Evolutionary conservation across 306 rosid species (phyloP).

Genomic region (Malus sylvestris): DNA sequence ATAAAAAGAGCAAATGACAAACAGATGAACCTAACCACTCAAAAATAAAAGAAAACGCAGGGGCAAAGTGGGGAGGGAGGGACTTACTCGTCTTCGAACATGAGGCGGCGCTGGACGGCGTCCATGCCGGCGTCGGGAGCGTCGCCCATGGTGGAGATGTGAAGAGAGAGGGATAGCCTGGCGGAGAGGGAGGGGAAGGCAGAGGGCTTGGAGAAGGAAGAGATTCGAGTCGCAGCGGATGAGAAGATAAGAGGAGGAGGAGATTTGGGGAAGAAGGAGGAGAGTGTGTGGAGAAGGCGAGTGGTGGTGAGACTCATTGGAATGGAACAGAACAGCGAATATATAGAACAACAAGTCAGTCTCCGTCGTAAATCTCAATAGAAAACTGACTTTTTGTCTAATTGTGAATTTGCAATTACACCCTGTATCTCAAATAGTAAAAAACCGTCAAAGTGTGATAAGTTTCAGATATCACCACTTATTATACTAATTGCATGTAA

Average conservation of each 20-base stretch:
- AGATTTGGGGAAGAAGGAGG: background rate
- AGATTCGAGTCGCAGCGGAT: background rate
- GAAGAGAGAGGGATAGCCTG: constrained; percentile 25
- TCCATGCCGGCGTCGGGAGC: constrained; percentile 77
- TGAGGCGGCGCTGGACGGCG: constrained; percentile 96
- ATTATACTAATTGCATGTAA: too few relatives aligned
- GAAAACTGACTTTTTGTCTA: background rate
- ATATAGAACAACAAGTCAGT: background rate
- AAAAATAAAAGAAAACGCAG: background rate
- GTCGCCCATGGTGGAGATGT: constrained; percentile 47
- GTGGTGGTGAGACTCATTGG: background rate
- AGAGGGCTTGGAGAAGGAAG: background rate
- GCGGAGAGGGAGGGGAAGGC: background rate
- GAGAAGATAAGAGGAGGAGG: background rate
- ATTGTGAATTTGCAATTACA: too few relatives aligned
- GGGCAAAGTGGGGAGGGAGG: background rate
- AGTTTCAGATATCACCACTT: too few relatives aligned
- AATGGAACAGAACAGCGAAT: background rate
- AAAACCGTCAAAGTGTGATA: too few relatives aligned
- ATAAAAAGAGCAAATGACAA: background rate
- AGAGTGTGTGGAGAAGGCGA: constrained; percentile 3
- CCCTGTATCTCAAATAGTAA: too few relatives aligned
- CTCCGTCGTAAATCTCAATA: background rate
- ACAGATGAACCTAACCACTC: background rate
- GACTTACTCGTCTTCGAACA: constrained; percentile 94